A percentile compares a stretch with the other conserved stretches of the same genome.
These are phyloP conservation scores for Trichosporon inkin DNA, from an alignment of 1,284 basidiomycete genomes.

Conservation along the genomic window DNA sequence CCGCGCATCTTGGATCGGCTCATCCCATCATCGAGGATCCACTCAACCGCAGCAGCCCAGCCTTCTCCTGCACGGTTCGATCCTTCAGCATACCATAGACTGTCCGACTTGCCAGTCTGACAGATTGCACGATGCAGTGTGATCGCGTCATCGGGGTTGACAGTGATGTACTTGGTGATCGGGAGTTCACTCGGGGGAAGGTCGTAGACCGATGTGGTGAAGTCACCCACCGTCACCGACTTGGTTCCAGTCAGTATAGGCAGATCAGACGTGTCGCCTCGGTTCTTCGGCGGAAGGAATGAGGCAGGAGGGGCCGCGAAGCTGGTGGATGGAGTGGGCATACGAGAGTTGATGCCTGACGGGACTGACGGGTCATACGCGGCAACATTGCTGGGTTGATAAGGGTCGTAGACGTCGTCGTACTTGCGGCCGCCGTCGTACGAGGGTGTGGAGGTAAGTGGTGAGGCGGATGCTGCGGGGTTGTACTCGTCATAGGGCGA, in stretches of 20 bases:
- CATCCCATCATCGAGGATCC: conserved; percentile 37
- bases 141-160: conserved; percentile 41
- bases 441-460: conserved; percentile 22
- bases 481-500: conserved; percentile 24
- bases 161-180: conserved; percentile 43
- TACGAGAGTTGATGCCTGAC: conserved; percentile 10
- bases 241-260: conserved; percentile 34
- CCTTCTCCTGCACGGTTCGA: conserved; percentile 47
- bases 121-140: conserved; percentile 42
- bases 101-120: conserved; percentile 23
- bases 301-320: conserved; percentile 13
- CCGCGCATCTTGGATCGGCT: conserved; percentile 45
- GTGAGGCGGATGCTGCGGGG: conserved; percentile 8
- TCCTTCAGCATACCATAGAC: conserved; percentile 48
- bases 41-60: conserved; percentile 48
- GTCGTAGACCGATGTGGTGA: conserved; percentile 32
- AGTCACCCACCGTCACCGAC: conserved; percentile 28
- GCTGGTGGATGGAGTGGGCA: conserved; percentile 16
- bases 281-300: neutral
- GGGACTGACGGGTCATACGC: conserved; percentile 32
- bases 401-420: conserved; percentile 43
- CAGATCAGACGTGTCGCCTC: conserved; percentile 22
- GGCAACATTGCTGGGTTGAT: conserved; percentile 28
- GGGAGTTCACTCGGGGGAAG: conserved; percentile 44
- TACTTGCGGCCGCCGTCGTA: conserved; percentile 17